Percentiles rank a stretch among this genome's conserved stretches.
Conservation (phyloP, 164 flowering plant species). For the Saururus chinensis region DNA sequence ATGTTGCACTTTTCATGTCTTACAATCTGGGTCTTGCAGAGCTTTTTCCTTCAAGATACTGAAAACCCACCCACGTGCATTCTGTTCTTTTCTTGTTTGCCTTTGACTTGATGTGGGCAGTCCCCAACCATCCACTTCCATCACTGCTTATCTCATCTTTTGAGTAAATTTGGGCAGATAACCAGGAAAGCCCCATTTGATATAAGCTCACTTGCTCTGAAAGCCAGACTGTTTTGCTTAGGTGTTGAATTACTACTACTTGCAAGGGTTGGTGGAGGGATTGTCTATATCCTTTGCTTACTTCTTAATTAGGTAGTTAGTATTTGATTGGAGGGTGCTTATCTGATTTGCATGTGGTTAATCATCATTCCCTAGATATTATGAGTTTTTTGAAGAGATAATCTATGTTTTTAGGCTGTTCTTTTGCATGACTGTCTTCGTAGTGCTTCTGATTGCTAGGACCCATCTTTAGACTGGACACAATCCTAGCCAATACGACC, state of each 20-base stretch:
- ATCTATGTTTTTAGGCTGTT: neutral
- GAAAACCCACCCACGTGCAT: slow-evolving; percentile 2
- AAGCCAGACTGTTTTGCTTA: slow-evolving; percentile 2
- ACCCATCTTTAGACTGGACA: neutral
- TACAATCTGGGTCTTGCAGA: neutral
- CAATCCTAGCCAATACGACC: no score
- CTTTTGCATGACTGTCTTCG: neutral
- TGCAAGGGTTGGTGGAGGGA: neutral
- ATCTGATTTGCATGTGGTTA: neutral
- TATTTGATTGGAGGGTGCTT: neutral
- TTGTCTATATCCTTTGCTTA: neutral
- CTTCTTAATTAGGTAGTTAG: neutral
- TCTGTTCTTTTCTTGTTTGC: slow-evolving; percentile 1
- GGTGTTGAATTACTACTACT: neutral
- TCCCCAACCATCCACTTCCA: neutral
- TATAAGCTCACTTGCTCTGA: neutral
- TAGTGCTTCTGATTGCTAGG: neutral
- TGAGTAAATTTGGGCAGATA: neutral
- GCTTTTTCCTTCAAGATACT: neutral
- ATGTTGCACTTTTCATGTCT: slow-evolving; percentile 3
- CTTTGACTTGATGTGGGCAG: slow-evolving; percentile 2
- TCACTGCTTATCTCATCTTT: slow-evolving; percentile 5
- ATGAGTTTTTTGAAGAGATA: neutral
- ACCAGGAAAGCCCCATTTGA: neutral
- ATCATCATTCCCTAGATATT: neutral